Base-by-base conservation (phyloP, 768 basidiomycete species). In the Boletus fagicola region DNA sequence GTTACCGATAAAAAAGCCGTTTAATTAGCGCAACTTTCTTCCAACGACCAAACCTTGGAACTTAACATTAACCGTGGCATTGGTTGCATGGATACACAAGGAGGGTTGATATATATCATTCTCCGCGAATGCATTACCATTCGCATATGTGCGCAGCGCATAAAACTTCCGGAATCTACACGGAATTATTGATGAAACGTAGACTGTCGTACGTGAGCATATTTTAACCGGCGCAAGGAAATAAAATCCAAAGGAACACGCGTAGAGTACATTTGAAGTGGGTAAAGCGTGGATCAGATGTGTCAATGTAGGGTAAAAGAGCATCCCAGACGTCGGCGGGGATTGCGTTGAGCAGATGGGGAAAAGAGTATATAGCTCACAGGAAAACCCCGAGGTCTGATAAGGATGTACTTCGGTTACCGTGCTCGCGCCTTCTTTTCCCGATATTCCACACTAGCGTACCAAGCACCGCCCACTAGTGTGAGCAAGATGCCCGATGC, bases 401-500 rank as follows among this genome's bases (percentile, higher is more conserved):
- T 5, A 13, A 45, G 28, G 30, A 30, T 39, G 20, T 31, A 18
- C 6, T 48, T 16, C 22, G 9, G 18, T 56, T 30, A 62, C 51
- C 60, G 67, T 54, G 45, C 48, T 16, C 72, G 69, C 4, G 62
- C 53, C 51, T 12, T 63, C 66, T 77, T 82, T 65, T 85, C 85
- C 49, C 61, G 62, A 50, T 84, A 80, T 66, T 92, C 90, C 9
- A 90, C 81, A 28, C 75, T 72, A 0, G 87, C 87, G 64, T 91
- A 93, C 79, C 85, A 85, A 22, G 84, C 92, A 22, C 96, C 96
- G 36, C 97, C 97, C 3, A 83, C 59, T 7, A 98, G 80, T 7
- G 97, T 98, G 48, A 97, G 74, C 10, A 79, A 36, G 54, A 99
- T 95, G 2, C 97, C 97, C 43, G 90, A 60, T 9, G 82, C 86